Percentiles rank a stretch among this genome's conserved stretches.
Evolutionary conservation across 441 rosid genomes (phyloP).

Genomic region (Adansonia gregorii): DNA sequence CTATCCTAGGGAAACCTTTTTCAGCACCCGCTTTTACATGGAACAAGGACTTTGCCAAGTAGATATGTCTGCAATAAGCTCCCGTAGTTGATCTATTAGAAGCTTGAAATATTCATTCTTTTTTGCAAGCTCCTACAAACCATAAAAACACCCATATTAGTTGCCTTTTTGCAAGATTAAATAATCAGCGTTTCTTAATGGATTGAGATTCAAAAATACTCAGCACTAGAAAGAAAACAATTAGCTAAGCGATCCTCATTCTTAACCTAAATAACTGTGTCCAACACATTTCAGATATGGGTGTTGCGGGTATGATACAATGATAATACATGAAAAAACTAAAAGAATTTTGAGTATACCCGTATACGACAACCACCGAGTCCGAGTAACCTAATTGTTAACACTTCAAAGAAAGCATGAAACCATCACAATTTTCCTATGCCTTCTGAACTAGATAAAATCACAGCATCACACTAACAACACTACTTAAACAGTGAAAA

Average conservation of each 20-base stretch:
- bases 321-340: neutral
- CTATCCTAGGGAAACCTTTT: neutral
- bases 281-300: neutral
- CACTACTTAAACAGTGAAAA: neutral
- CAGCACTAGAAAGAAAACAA: neutral
- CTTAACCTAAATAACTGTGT: neutral
- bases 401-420: neutral
- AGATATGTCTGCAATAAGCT: conserved; percentile 73
- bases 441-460: neutral
- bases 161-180: neutral
- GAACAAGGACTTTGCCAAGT: conserved; percentile 95
- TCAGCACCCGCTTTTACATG: conserved; percentile 39
- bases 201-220: neutral
- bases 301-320: neutral
- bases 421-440: neutral
- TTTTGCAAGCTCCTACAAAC: conserved; percentile 69
- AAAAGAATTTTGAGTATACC: neutral
- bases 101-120: conserved; percentile 73
- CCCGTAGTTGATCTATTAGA: conserved; percentile 76
- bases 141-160: neutral
- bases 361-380: neutral
- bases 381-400: neutral
- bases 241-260: neutral
- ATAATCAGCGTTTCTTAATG: neutral
- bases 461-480: neutral